Percentiles rank a stretch among this genome's conserved stretches.
Evolutionary conservation across 139 green algal species (phyloP).

Genomic region (Chlorella sp.): DNA sequence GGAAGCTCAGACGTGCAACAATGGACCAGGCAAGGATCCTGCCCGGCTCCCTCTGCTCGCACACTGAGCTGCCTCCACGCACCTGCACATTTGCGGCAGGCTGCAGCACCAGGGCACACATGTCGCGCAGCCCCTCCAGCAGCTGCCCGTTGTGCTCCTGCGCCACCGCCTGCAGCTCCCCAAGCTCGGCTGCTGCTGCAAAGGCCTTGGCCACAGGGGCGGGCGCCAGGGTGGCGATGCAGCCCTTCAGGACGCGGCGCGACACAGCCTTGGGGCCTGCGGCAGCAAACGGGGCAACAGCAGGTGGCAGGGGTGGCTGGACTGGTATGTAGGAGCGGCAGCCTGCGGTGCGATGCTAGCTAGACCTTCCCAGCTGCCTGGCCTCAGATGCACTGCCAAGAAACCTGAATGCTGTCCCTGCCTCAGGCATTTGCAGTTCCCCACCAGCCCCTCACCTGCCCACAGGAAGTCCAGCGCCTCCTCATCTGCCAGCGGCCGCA

Average conservation of each 20-base stretch:
- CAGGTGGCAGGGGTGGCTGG: too few species aligned
- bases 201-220: neutral
- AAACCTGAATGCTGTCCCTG: too few species aligned
- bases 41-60: neutral
- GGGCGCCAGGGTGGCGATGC: conserved; percentile 34
- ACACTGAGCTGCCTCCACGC: neutral
- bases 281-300: too few species aligned
- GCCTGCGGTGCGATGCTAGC: too few species aligned
- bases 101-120: conserved; percentile 20
- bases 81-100: neutral
- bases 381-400: too few species aligned
- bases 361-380: too few species aligned
- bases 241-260: conserved; percentile 50
- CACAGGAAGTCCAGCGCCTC: conserved; percentile 80
- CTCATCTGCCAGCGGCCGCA: conserved; percentile 65
- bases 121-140: conserved; percentile 8
- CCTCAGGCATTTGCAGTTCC: too few species aligned
- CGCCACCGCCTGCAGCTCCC: conserved; percentile 27
- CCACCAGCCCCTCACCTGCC: conserved; percentile 42
- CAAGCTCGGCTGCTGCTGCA: neutral
- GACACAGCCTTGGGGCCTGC: conserved; percentile 56
- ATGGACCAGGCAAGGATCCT: too few species aligned
- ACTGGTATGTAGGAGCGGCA: too few species aligned
- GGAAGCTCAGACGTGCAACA: too few species aligned
- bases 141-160: neutral